Percentiles rank a stretch among this genome's conserved stretches.
Evolutionary conservation across 164 flowering plant species (phyloP).

Genomic region (Tinospora cordifolia): DNA sequence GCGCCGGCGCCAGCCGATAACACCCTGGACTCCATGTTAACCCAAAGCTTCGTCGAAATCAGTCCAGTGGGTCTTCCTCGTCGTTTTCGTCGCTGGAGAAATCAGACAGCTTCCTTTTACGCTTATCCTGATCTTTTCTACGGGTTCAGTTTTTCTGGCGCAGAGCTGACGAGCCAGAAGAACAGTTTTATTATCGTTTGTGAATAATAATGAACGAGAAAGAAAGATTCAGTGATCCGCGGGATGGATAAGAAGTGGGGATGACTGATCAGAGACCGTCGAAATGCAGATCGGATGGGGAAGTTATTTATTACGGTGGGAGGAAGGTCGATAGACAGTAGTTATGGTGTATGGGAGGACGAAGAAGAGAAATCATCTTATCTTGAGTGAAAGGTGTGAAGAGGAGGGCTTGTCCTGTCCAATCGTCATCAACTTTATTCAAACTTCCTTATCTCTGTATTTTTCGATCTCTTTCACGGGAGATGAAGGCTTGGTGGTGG

Average conservation of each 20-base stretch:
- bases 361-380: slow-evolving; percentile 2
- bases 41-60: neutral
- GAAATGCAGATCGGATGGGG: neutral
- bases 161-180: neutral
- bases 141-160: neutral
- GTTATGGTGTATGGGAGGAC: neutral
- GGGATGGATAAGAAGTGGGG: neutral
- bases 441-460: neutral
- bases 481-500: neutral
- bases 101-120: no score
- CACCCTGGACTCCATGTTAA: slow-evolving; percentile 73
- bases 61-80: no score
- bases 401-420: slow-evolving; percentile 8
- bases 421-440: neutral
- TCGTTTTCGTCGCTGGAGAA: no score
- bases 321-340: neutral
- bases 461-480: neutral
- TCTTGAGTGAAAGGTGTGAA: slow-evolving; percentile 3
- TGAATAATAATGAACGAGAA: neutral
- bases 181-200: neutral
- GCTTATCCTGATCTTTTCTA: no score
- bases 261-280: neutral
- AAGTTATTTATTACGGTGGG: neutral
- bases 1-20: slow-evolving; percentile 52
- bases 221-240: neutral